Conservation (phyloP, 2,329 filamentous ascomycete species). For the Claviceps sp. region DNA sequence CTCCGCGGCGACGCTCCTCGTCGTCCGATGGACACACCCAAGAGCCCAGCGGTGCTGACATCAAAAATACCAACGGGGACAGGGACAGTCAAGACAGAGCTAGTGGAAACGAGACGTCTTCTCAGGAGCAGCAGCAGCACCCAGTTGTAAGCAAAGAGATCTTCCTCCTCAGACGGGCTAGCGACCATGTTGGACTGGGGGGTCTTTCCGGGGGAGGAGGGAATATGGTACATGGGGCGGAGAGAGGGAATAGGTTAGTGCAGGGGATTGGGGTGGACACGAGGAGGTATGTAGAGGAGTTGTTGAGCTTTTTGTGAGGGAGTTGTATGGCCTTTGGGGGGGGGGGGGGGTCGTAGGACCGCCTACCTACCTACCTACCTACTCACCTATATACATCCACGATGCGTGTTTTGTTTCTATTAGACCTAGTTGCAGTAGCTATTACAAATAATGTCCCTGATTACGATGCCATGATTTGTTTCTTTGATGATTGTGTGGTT, state of each 20-base stretch:
- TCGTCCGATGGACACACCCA: not conserved
- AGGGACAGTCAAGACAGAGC: slow-evolving; percentile 4
- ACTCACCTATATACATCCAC: too few relatives aligned
- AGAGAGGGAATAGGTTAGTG: slow-evolving; percentile 46
- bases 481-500: too few relatives aligned
- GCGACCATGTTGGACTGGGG: slow-evolving; percentile 35
- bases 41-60: slow-evolving; percentile 7
- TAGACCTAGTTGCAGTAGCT: too few relatives aligned
- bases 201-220: slow-evolving; percentile 25
- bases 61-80: not conserved
- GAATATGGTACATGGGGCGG: slow-evolving; percentile 29
- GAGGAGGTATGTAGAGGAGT: slow-evolving; percentile 57
- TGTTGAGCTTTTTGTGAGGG: slow-evolving; percentile 42
- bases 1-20: too few relatives aligned
- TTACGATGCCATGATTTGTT: too few relatives aligned
- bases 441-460: too few relatives aligned
- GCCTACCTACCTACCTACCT: too few relatives aligned
- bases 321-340: too few relatives aligned
- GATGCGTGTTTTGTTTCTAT: too few relatives aligned
- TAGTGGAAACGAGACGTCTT: not conserved
- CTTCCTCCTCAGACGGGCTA: slow-evolving; percentile 45
- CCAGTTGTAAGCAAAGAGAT: slow-evolving; percentile 39
- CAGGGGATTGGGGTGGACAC: slow-evolving; percentile 70
- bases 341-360: too few relatives aligned
- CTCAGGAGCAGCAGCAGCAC: not conserved